Base-by-base conservation (phyloP, 192 early-diverging fungal species). In the Coemansia sp. region DNA sequence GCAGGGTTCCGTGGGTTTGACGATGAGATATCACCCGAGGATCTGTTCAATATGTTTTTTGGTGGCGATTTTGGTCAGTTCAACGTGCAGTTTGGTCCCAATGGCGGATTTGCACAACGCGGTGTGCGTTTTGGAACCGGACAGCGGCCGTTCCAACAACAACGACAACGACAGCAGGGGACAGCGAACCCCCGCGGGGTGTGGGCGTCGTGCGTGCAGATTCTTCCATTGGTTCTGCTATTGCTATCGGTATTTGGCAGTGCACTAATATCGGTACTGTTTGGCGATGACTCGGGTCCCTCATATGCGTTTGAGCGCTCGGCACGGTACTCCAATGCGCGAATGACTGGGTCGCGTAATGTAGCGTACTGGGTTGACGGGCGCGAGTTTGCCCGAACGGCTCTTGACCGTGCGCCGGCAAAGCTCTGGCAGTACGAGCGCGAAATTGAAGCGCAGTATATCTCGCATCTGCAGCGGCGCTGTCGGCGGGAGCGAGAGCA, bases 21-120 rank as follows among this genome's bases (percentile, higher is more conserved):
- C 51, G 86, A 90, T 16, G 96, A 96, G 68, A 84, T 96, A 23
- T 87, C 86, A 19, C 94, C 96, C 8, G 96, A 98, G 71, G 96
- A 98, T 32, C 67, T 98, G 22, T 95, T 98, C 74, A 93, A 94
- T 68, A 94, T 94, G 91, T 98, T 98, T 64, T 95, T 98, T 75
- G 90, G 91, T 2, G 87, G 88, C 51, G 73, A 74, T 8, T 79
- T 85, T 49, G 82, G 87, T 14, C 78, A 71, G 58, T 83, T 80
- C 48, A 68, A 66, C 21, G 82, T 69, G n/a, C 66, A 71, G 31
- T 82, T 73, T 49, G 71, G 71, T 2, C 71, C 59, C 25, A 73
- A 67, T 12, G 65, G 56, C 28, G 22, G 59, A 23, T 56, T 51
- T 47, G 30, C 52, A 54, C 56, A 58, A 34, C 48, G 57, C 38